Evolutionary conservation across 805 yeast species (phyloP).

Genomic region (Candida corydali): DNA sequence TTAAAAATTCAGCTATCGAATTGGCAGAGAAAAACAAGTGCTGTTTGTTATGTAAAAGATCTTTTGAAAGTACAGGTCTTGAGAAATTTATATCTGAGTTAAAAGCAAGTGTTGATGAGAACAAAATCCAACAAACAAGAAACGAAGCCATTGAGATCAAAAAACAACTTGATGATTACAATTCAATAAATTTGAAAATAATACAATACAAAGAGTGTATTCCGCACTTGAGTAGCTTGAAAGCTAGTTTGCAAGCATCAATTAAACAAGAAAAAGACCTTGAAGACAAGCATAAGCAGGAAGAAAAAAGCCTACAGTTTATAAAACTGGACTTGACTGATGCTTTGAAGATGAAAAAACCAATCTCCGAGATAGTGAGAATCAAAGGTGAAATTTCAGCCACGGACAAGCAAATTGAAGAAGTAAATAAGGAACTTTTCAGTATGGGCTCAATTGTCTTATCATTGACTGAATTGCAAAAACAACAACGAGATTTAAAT

Average conservation of each 20-base stretch:
- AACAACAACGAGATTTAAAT: conserved; percentile 32
- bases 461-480: conserved; percentile 46
- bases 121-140: conserved; percentile 23
- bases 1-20: conserved; percentile 65
- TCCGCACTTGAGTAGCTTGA: conserved; percentile 11
- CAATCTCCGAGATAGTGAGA: conserved; percentile 32
- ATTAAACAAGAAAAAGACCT: conserved; percentile 1
- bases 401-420: conserved; percentile 21
- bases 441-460: conserved; percentile 33
- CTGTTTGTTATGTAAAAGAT: conserved; percentile 72
- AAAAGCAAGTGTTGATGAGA: conserved; percentile 23
- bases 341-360: conserved; percentile 14
- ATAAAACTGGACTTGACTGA: conserved; percentile 12
- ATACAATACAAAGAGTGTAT: conserved; percentile 21
- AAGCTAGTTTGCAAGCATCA: conserved; percentile 2
- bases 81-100: conserved; percentile 24
- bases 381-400: conserved; percentile 25
- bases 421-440: conserved; percentile 28
- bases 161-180: conserved; percentile 27
- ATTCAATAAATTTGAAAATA: conserved; percentile 26
- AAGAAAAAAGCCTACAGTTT: conserved; percentile 9
- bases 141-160: conserved; percentile 27
- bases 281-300: conserved; percentile 6
- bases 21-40: conserved; percentile 52
- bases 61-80: conserved; percentile 46